Percentiles rank a stretch among this genome's conserved stretches.
Conservation (phyloP, 1,139 yeast genomes). For the Suhomyces bokatorum region DNA sequence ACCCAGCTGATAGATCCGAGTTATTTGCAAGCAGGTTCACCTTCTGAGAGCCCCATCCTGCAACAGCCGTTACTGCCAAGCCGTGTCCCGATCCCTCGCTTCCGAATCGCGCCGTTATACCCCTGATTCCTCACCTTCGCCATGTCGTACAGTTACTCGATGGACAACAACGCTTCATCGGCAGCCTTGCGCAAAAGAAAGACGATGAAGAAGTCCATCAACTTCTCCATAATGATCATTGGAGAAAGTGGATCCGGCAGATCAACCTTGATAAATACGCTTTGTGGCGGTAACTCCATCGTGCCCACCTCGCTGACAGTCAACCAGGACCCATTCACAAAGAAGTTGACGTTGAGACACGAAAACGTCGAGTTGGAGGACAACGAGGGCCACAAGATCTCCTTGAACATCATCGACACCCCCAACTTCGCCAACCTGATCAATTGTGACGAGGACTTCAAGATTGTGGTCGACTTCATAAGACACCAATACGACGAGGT, state of each 20-base stretch:
- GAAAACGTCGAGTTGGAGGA: constrained; percentile 53
- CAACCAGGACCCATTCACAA: constrained; percentile 44
- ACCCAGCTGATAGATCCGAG: constrained; percentile 1
- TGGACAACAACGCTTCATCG: constrained; percentile 20
- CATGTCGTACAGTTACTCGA: constrained; percentile 19
- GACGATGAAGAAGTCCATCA: constrained; percentile 54
- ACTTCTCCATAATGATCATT: constrained; percentile 57
- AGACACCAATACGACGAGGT: constrained; percentile 53
- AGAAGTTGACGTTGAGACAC: constrained; percentile 46
- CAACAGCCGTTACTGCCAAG: not conserved
- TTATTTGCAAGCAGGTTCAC: not conserved
- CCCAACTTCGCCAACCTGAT: constrained; percentile 81
- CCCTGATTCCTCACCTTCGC: not conserved
- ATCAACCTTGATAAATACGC: constrained; percentile 60
- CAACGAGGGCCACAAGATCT: constrained; percentile 52
- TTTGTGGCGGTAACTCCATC: constrained; percentile 74
- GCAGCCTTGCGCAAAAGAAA: constrained; percentile 55
- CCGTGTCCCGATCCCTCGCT: not conserved
- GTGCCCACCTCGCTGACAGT: constrained; percentile 38
- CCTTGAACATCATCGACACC: constrained; percentile 53
- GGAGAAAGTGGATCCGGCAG: constrained; percentile 66
- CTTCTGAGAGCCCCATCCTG: not conserved
- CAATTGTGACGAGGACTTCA: constrained; percentile 44
- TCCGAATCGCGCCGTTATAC: not conserved
- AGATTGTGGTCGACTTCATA: constrained; percentile 48